Base-by-base conservation (phyloP, 768 basidiomycete genomes). In the Kwoniella newhampshirensis region DNA sequence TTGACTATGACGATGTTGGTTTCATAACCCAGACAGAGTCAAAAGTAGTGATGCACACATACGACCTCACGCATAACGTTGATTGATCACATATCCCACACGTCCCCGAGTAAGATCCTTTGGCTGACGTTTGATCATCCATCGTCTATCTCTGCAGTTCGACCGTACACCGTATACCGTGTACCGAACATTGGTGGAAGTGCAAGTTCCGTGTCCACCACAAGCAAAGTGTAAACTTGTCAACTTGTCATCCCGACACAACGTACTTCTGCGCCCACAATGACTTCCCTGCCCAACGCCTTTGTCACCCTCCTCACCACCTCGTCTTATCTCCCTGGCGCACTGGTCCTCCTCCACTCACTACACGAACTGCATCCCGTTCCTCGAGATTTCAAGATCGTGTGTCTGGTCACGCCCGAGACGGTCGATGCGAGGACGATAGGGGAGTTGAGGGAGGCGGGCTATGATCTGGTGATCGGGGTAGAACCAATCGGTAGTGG, bases 281-380 rank as follows among this genome's bases (percentile, higher is more conserved):
- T 3, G 6, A 66, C 62, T 48, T 61, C 68, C n/a, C 57, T 62
- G 17, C 60, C 68, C 18, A 71, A 75, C 60, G 88, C 86, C 13
- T 94, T 96, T 76, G 90, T 87, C 66, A 90, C 94, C 39, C 87
- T 99, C 64, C 79, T 98, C 69, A 91, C 94, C 54, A 90, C 91
- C 28, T 87, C 93, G 74, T 81, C 82, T 25, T 99, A 99, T 79
- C 86, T 98, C 50, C 90, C 91, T 30, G 96, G 96, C 51, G 92
- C 88, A 30, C 86, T 98, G 65, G 83, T 87, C 57, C 81, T 91
- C 69, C 88, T 84, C 28, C 88, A 87, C 51, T 88, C 94, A 15
- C 82, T 99, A 70, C 81, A 83, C 17, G 77, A 78, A 40, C 83
- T 85, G 7, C 77, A 84, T 21, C 73, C 79, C 42, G 63, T 58